Evolutionary conservation across 2,329 filamentous ascomycete species (phyloP), one percentile per base, ranked within the genome.

Genomic region (Amesomyces nigricolor): DNA sequence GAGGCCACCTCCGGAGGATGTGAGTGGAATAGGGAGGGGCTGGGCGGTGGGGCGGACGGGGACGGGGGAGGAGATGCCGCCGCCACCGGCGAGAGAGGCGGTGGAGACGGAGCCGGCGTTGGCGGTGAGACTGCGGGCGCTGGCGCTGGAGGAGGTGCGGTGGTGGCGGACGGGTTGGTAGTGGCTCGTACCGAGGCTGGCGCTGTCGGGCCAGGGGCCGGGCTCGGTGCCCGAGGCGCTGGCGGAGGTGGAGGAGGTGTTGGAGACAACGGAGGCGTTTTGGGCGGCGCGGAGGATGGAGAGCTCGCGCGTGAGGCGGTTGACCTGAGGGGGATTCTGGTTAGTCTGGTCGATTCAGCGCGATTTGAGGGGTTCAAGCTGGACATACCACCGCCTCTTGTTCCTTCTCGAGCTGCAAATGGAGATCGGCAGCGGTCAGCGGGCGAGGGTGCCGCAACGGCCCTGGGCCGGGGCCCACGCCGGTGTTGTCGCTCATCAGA

Each of bases 361-460:
- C 3, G 9, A 7, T 35, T 35, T 35, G 9, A 3, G 22, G 22
- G 44, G 13, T n/a, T 32, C 44, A 4, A 14, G 26, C 52, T 4
- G 62, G 56, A 45, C 83, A 61, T 78, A 94, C 91, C 65, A 96
- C 87, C 37, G 91, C 89, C 71, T 97, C 92, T 65, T 97, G 91
- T 68, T 97, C 92, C 71, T 95, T 94, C 72, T 97, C 92, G 26
- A 96, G 78, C 73, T 96, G 84, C 57, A 88, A 78, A 70, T 96
- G 91, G 58, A 97, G 78, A 70, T 97, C 92, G 3, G 90, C 88
- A 1, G 90, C 86, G 0, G 92, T 96, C 69, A 96, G 74, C 3
- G 91, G 91, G 37, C 89, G 82, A 5, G 92, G 91, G 69, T 96
- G 91, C 60, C 92, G 83, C 64, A 95, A 73, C 4, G 92, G 91